Evolutionary conservation across 2,329 filamentous ascomycete genomes (phyloP), one percentile per base, ranked within the genome.

Genomic region (Ascochyta viciae-villosae): DNA sequence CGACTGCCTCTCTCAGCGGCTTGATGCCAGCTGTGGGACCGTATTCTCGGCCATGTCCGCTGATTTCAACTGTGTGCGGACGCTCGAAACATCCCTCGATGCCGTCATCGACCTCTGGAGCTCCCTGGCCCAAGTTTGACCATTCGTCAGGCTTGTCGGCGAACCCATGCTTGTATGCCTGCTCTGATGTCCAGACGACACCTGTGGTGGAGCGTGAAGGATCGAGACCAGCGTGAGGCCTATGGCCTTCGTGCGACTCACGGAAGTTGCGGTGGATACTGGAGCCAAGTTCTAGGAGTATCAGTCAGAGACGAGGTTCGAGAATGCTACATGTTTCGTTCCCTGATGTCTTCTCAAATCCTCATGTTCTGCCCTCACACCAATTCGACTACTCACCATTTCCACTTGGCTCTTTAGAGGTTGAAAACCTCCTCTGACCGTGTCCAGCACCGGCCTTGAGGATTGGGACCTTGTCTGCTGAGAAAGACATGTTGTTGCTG

Each of bases 61-160:
- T 88, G 69, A 97, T 85, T 66, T 95, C 87, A 67, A 97, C 91
- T 39, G 82, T 84, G 46, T 86, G 85, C 6, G 94, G 94, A 15
- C 94, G 87, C 67, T 89, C 83, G 75, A 97, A 97, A 79, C 90
- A 95, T 54, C 93, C 92, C 68, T 88, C 85, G 68, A 97, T 97
- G 62, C 95, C 92, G 64, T 96, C 91, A 67, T 96, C 94, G 59
- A 96, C 94, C 76, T 97, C 92, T 39, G 93, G 93, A 15, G 93
- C 93, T 66, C 93, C 93, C 80, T 97, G 94, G 29, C 94, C 94
- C 49, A 98, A 82, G 75, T 98, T 98, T 56, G 94, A 92, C 94
- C 94, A 97, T 61, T 83, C 78, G 2, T 89, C 84, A 10, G 92
- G 93, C 64, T 93, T 83, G 4, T 97, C 93, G 46, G 87, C 80